Evolutionary conservation across 768 basidiomycete species (phyloP), one percentile per base, ranked within the genome.

Genomic region (Vishniacozyma victoriae): DNA sequence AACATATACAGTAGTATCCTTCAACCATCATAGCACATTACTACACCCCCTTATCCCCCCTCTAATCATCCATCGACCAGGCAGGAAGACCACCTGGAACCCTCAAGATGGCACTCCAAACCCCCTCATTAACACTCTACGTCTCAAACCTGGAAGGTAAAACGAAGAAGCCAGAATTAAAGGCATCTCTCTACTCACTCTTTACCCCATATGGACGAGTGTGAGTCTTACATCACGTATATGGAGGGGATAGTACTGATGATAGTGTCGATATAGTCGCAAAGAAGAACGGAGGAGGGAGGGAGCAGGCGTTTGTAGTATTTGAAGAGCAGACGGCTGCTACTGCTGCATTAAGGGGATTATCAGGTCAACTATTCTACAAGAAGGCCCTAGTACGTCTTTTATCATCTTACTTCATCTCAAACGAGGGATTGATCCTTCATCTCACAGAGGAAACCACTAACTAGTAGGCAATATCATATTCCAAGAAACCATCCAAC

Each of bases 251-350:
- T n/a, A n/a, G n/a, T n/a, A n/a, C 29, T 51, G 16, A 20, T 15
- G 37, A 27, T 40, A 71, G 70, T 49, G 81, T 97, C 76, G 93
- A 96, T 71, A 82, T 97, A 50, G 80, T 96, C 49, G 91, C 92
- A 19, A 82, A 85, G 20, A 91, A 93, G 73, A 80, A 78, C 67
- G 75, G 80, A 50, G 86, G 83, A 72, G 88, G 87, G 83, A 80
- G 84, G 56, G 92, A 91, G 18, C 91, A 95, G 73, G 93, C 93
- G 1, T 97, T 95, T 74, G 83, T 96, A 65, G 90, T 93, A 62
- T 97, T 95, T 74, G 79, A 81, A 42, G 93, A 97, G 75, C 82
- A 93, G 41, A 81, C 87, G 9, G 82, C 83, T 45, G 88, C 90
- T 49, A 96, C 93, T 4, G 81, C 88, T 45, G 93, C 93, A 27